phyloP scores from a whole-genome alignment of 768 basidiomycete species.

The Tylopilus felleus region DNA sequence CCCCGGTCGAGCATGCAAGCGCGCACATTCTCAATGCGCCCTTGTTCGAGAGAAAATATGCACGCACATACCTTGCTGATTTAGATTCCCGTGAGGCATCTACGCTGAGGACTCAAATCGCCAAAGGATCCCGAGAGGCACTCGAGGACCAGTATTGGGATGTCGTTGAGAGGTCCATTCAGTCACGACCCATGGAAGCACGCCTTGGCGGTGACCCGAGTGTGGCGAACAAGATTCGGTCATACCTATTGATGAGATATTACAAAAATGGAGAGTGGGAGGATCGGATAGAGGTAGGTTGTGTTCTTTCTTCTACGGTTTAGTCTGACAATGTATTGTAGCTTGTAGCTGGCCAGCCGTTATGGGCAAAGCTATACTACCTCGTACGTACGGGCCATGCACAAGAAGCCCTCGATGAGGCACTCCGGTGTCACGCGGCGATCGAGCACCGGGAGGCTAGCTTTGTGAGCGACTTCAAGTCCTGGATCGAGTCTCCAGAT shows the following conservation, averaged over 20 bases:
- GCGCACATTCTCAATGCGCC: constrained; percentile 82
- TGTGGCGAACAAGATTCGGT: constrained; percentile 83
- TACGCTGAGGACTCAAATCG: constrained; percentile 67
- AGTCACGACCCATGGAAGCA: constrained; percentile 79
- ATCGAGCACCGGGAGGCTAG: constrained; percentile 76
- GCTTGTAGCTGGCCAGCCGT: constrained; percentile 80
- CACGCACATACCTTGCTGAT: constrained; percentile 69
- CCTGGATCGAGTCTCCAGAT: constrained; percentile 80
- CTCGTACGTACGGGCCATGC: constrained; percentile 83
- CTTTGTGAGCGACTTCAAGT: constrained; percentile 78
- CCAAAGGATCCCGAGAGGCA: constrained; percentile 71
- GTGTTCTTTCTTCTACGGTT: neutral
- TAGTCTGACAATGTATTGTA: constrained; percentile 29
- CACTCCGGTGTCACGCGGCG: constrained; percentile 62
- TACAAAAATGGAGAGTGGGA: constrained; percentile 83
- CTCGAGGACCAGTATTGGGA: constrained; percentile 90
- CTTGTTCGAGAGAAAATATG: constrained; percentile 78
- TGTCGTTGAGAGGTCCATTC: constrained; percentile 77
- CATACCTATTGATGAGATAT: constrained; percentile 78
- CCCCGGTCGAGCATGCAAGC: constrained; percentile 72
- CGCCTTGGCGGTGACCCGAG: constrained; percentile 89
- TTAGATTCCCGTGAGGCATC: constrained; percentile 62
- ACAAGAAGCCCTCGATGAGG: constrained; percentile 77
- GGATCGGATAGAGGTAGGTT: constrained; percentile 77
- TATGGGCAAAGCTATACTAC: constrained; percentile 95